Evolutionary conservation across 495 filamentous ascomycete genomes (phyloP), one percentile per base, ranked within the genome.

Genomic region (Talaromyces nanjingensis): DNA sequence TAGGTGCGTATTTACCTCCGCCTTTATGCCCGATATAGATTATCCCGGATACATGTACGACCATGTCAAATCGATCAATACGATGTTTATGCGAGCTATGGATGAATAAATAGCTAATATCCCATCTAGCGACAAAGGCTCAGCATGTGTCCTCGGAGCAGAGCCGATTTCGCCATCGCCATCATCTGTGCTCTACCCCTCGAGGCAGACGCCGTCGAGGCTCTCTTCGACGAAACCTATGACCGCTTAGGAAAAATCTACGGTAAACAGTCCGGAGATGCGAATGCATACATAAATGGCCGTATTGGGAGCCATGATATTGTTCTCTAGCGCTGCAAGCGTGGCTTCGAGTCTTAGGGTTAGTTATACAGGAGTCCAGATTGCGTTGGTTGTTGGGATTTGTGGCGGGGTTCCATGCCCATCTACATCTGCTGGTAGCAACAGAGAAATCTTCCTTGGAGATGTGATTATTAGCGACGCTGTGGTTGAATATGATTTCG

Each of bases 401-500:
- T 74, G 72, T 56, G 71, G 72, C 31, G 73, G 69, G 8, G 68
- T 68, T 12, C 69, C 53, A 27, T 22, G 14, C 2, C 72, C n/a
- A 54, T 54, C 53, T 20, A 5, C n/a, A 54, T 54, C 53, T 20
- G 18, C 4, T 22, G 18, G 12, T 12, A 42, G 4, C 2, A 12
- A 33, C n/a, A 5, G 3, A 31, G 60, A 62, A 20, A 63, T 74
- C 11, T 54, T 76, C 14, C 73, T 81, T 1, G 78, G 79, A n/a
- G 77, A 81, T 60, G 72, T 78, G 0, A 65, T 78, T 20, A 70
- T 79, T 25, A 74, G 73, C 63, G 71, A 66, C 0, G 63, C 59
- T 25, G 47, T 73, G 2, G 61, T 76, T 9, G 66, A 77, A 52
- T 72, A 72, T 63, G 70, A 72, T 37, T 66, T 71, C 49, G 74